Conservation (phyloP, 1,284 basidiomycete species). For the Flammula alnicola region DNA sequence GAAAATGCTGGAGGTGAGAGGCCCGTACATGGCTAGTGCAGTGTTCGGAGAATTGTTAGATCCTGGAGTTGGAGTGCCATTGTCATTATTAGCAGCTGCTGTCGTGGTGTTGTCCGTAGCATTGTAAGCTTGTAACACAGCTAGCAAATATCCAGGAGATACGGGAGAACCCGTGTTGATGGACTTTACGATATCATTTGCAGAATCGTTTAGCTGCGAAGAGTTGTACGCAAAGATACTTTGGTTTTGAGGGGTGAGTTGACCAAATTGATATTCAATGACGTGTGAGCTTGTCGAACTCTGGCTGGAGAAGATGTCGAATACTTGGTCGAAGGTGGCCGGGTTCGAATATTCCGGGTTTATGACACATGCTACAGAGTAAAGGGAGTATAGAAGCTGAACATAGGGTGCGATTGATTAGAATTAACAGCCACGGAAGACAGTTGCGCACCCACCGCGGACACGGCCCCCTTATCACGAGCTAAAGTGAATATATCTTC, state of each 20-base stretch:
- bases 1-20: slow-evolving; percentile 8
- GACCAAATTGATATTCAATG: slow-evolving; percentile 69
- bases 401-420: slow-evolving; percentile 5
- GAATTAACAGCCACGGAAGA: slow-evolving; percentile 1
- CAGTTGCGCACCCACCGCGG: slow-evolving; percentile 44
- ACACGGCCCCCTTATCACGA: slow-evolving; percentile 74
- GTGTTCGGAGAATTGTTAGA: slow-evolving; percentile 48
- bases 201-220: slow-evolving; percentile 57
- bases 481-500: slow-evolving; percentile 84
- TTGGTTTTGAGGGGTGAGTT: slow-evolving; percentile 51
- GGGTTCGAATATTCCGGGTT: slow-evolving; percentile 74
- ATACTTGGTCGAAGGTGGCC: slow-evolving; percentile 67
- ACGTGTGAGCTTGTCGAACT: slow-evolving; percentile 51
- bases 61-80: slow-evolving; percentile 3
- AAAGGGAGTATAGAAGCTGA: slow-evolving; percentile 78
- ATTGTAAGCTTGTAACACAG: slow-evolving; percentile 70
- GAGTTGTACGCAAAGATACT: slow-evolving; percentile 65
- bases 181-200: slow-evolving; percentile 52
- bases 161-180: slow-evolving; percentile 45
- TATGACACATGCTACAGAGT: slow-evolving; percentile 74
- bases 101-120: slow-evolving; percentile 45
- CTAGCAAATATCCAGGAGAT: slow-evolving; percentile 66
- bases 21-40: slow-evolving; percentile 72
- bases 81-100: neutral
- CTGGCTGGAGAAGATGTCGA: slow-evolving; percentile 81